These are phyloP conservation scores for Letharia lupina DNA, from an alignment of 495 filamentous ascomycete genomes.

Conservation along the genomic window DNA sequence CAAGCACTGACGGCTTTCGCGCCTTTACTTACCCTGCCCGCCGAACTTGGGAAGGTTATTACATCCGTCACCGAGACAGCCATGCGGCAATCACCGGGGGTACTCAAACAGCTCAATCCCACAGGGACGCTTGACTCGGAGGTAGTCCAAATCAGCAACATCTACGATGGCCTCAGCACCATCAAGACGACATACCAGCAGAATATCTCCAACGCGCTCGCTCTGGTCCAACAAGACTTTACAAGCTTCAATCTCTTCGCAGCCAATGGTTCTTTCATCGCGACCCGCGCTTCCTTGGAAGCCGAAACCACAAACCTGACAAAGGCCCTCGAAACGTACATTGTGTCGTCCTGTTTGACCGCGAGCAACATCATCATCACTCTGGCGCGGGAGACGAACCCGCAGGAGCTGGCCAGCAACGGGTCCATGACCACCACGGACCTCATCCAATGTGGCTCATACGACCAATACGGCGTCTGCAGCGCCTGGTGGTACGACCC, in stretches of 20 bases:
- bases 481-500: constrained; percentile 21
- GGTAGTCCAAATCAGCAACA: constrained; percentile 5
- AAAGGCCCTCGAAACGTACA: constrained; percentile 16
- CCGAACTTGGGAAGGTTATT: neutral
- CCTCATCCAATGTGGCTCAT: constrained; percentile 8
- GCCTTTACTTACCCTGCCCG: constrained; percentile 1
- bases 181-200: constrained; percentile 14
- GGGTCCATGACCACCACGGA: constrained; percentile 3
- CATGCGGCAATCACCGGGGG: constrained; percentile 14
- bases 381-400: constrained; percentile 5
- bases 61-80: constrained; percentile 10
- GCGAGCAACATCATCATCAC: constrained; percentile 18
- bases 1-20: constrained; percentile 12
- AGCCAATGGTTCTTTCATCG: constrained; percentile 18
- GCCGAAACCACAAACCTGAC: constrained; percentile 19
- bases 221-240: constrained; percentile 19
- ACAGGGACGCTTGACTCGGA: constrained; percentile 9
- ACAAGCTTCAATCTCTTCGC: constrained; percentile 14
- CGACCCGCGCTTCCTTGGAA: constrained; percentile 11
- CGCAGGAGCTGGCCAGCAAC: constrained; percentile 8
- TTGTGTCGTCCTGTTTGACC: constrained; percentile 15
- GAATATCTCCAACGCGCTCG: constrained; percentile 19
- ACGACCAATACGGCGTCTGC: constrained; percentile 19
- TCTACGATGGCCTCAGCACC: constrained; percentile 12
- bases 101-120: constrained; percentile 11